These are phyloP conservation scores for Aaosphaeria arxii DNA, from an alignment of 2,329 filamentous ascomycete genomes.

Conservation along the genomic window DNA sequence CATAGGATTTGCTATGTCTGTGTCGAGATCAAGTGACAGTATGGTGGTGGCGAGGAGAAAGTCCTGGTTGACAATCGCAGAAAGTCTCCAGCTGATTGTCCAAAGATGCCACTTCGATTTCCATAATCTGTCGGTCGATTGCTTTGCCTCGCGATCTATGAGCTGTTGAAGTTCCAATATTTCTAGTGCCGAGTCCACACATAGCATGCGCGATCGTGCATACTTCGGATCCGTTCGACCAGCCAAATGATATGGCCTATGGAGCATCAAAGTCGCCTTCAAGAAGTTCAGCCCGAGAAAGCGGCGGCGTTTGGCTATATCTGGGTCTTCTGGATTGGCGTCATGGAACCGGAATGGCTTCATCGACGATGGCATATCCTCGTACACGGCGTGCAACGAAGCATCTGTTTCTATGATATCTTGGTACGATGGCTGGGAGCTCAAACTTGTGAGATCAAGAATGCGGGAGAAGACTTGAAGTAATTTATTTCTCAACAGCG, in stretches of 20 bases:
- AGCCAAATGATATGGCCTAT: slow-evolving; percentile 33
- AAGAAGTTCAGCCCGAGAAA: slow-evolving; percentile 30
- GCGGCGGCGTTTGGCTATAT: slow-evolving; percentile 21
- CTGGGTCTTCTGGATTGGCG: slow-evolving; percentile 8
- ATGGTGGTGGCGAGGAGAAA: slow-evolving; percentile 50
- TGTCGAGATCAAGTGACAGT: slow-evolving; percentile 43
- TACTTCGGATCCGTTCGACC: slow-evolving; percentile 37
- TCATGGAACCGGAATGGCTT: slow-evolving; percentile 11
- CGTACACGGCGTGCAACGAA: slow-evolving; percentile 17
- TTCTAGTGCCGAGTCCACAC: slow-evolving; percentile 45
- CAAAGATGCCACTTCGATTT: slow-evolving; percentile 29
- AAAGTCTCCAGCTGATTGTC: slow-evolving; percentile 43
- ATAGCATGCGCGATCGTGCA: slow-evolving; percentile 40
- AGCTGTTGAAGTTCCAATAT: slow-evolving; percentile 45
- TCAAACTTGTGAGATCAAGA: slow-evolving; percentile 25
- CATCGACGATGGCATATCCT: slow-evolving; percentile 16
- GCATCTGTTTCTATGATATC: slow-evolving; percentile 26
- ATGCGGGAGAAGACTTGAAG: slow-evolving; percentile 22
- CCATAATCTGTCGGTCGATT: slow-evolving; percentile 32
- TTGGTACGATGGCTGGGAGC: slow-evolving; percentile 23
- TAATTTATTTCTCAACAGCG: slow-evolving; percentile 20
- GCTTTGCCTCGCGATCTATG: slow-evolving; percentile 41
- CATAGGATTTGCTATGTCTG: slow-evolving; percentile 17
- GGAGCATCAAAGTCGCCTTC: slow-evolving; percentile 34
- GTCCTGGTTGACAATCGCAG: slow-evolving; percentile 44